Base-by-base conservation (phyloP, 164 flowering plant genomes). In the grape (Vitis vinifera) region DNA sequence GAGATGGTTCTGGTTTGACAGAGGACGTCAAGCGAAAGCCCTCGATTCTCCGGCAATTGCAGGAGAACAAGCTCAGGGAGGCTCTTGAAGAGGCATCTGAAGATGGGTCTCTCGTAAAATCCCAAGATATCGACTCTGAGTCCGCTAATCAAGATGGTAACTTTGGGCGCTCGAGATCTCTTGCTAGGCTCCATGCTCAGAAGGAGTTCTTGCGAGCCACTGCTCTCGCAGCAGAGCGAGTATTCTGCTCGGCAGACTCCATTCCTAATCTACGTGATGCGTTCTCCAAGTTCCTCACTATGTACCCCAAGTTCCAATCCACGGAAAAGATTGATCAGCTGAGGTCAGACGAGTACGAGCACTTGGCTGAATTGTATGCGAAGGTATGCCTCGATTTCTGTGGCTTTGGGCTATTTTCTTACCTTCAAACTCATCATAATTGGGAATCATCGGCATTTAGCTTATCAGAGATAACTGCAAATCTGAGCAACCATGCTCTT, bases 381-480 rank as follows among this genome's bases (percentile, higher is more conserved):
- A 93, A 91, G 95, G 98, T 93, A 82, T 91, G 98, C 76, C 93
- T 93, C 59, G 98, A 93, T 62, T 93, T 89, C 56, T 93, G 98
- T 82, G 98, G 98, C 19, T 93, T 89, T 75, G 98, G 98, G 75
- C 77, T 93, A 31, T 93, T 93, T 68, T 91, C 97, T 6, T 88
- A 84, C 68, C 65, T 83, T 64, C 98, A 93, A 66, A 78, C 84
- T 44, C 65, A 88, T 63, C 92, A 91, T 68, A 86, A 88, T 76
- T 91, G 95, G 93, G 98, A 93, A 37, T 86, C 98, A 19, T 89
- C 82, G 23, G 83, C 93, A 4, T 91, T 92, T 87, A 92, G 96
- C 72, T 81, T 92, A 78, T 88, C 92, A 59, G 97, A 92, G 74
- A 91, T 91, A 49, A 87, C 94, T 81, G 96, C 92, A 31, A 91